Percentiles rank a stretch among this genome's conserved stretches.
These are phyloP conservation scores for Cercophora newfieldiana DNA, from an alignment of 495 filamentous ascomycete genomes.

Conservation along the genomic window DNA sequence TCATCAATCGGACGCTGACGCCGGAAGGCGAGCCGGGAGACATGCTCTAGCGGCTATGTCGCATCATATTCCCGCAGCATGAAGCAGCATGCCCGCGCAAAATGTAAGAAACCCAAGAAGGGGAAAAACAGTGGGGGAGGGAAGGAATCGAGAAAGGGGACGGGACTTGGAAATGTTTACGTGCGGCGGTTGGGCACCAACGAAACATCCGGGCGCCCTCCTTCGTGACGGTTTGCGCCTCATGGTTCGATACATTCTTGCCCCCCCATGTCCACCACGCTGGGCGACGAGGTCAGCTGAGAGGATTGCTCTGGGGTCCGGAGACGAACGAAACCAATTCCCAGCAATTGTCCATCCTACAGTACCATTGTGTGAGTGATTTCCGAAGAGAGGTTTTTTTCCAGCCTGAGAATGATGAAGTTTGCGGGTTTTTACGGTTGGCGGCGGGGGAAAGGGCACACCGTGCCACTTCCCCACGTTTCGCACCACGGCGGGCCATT, in stretches of 20 bases:
- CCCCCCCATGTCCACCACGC: neutral
- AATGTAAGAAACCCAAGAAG: neutral
- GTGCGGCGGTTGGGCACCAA: conserved; percentile 1
- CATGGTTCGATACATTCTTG: neutral
- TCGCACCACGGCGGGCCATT: neutral
- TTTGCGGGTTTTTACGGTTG: conserved; percentile 10
- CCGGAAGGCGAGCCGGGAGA: conserved; percentile 3
- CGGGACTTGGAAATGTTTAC: neutral
- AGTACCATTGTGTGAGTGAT: neutral
- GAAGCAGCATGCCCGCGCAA: conserved; percentile 1
- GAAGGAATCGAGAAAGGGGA: neutral
- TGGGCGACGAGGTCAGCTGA: conserved; percentile 1
- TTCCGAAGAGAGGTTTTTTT: neutral
- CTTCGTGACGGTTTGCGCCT: neutral
- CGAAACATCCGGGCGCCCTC: neutral
- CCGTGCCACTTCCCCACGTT: neutral
- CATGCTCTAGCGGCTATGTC: neutral
- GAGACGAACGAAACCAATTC: neutral
- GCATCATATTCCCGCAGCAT: neutral
- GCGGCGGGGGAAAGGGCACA: neutral
- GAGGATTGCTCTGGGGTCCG: neutral
- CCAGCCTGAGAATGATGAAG: neutral
- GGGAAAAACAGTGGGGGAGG: neutral
- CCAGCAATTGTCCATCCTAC: neutral
- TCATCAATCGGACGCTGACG: neutral